Evolutionary conservation across 129 eudicot species (phyloP), one percentile per base, ranked within the genome.

Genomic region (Escallonia herrerae): DNA sequence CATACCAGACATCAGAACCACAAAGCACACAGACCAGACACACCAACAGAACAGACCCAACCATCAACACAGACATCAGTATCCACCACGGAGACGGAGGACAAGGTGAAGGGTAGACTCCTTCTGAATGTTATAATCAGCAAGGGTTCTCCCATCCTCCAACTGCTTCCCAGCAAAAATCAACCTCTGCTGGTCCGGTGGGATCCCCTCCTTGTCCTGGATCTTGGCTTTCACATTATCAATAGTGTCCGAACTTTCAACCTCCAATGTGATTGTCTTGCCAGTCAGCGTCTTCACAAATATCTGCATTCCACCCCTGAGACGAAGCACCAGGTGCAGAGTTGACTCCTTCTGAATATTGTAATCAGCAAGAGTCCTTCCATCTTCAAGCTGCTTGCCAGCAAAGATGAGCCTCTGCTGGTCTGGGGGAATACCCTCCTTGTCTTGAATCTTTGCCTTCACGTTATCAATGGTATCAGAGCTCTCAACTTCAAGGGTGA

Each of bases 21-120:
- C 2, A 8, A 56, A 63, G 37, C 55, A 13, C 2, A 38, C 1
- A 47, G 40, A 46, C 15, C 6, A 51, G 60, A 37, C 13, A 14
- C n/a, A 7, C 15, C 12, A 57, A 13, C 12, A 43, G 44, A 22
- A 37, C 38, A 43, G 56, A 40, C 43, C 22, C 48, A 15, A 8
- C 7, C 7, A 9, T 38, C 4, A 5, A 10, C 33, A 56, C 4
- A 38, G 2, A 1, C 53, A 22, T 64, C 49, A 69, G 38, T 56
- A 40, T 37, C 72, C 72, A 70, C 80, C 80, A 69, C 80, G 75
- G 47, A 76, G 80, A 56, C 80, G 74, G 37, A 75, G 80, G 59
- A 76, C 75, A 56, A 76, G 75, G 75, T 76, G 80, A 41, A 76
- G 75, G 44, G 80, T 69, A 0, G 80, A 76, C 75, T 76, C 80